These are phyloP conservation scores for Alnus glutinosa DNA, from an alignment of 306 rosid species.

Conservation along the genomic window DNA sequence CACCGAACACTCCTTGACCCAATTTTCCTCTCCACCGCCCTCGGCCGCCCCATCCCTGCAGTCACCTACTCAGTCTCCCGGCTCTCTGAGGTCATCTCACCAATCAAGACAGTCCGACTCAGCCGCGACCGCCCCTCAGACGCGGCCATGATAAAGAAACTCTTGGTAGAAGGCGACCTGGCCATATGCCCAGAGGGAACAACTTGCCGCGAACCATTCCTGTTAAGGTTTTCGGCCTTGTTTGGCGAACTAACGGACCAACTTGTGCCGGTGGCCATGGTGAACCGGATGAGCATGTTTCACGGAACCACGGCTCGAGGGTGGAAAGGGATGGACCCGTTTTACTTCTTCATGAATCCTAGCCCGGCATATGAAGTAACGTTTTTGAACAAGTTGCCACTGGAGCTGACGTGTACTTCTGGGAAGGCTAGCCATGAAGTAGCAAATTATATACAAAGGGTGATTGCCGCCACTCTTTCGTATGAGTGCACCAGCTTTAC, in stretches of 20 bases:
- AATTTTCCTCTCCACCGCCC: conserved; percentile 73
- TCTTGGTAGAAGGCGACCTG: conserved; percentile 67
- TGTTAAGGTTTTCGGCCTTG: conserved; percentile 65
- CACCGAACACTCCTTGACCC: conserved; percentile 83
- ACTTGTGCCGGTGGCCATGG: conserved; percentile 89
- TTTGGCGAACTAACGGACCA: conserved; percentile 76
- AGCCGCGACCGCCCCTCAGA: conserved; percentile 61
- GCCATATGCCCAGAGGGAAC: conserved; percentile 88
- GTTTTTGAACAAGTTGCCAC: conserved; percentile 61
- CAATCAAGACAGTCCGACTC: conserved; percentile 66
- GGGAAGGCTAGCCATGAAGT: conserved; percentile 81
- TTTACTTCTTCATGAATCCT: conserved; percentile 92
- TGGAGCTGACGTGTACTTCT: conserved; percentile 54
- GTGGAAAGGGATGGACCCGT: conserved; percentile 94
- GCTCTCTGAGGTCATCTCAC: conserved; percentile 76
- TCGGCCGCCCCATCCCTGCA: conserved; percentile 75
- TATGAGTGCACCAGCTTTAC: conserved; percentile 80
- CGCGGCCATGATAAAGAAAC: conserved; percentile 71
- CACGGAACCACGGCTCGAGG: conserved; percentile 89
- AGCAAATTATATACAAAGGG: conserved; percentile 81
- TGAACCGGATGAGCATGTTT: conserved; percentile 82
- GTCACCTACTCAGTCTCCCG: conserved; percentile 80
- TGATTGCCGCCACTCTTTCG: conserved; percentile 63
- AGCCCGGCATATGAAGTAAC: conserved; percentile 78
- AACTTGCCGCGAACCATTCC: conserved; percentile 82